Evolutionary conservation across 345 rosid genomes (phyloP), one percentile per base, ranked within the genome.

Genomic region (Hypericum androsaemum): DNA sequence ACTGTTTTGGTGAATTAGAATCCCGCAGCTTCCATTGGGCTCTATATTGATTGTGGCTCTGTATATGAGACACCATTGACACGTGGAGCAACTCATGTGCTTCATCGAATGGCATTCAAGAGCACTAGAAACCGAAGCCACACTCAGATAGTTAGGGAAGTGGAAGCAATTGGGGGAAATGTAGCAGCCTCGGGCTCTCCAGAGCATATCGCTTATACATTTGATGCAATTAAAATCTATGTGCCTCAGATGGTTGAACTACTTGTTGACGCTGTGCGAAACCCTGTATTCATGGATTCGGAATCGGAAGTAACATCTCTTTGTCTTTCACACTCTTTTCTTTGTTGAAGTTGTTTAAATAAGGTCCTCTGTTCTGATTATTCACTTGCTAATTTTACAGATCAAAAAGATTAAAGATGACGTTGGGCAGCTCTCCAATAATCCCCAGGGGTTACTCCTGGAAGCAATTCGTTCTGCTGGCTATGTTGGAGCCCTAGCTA

Each of bases 251-350:
- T 88, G 98, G 88, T 80, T 8, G 98, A 92, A 65, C 71, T 92
- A 69, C 89, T 84, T 63, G 11, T 84, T 51, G 98, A 88, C 61
- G 76, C 75, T 67, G 96, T 88, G 49, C 81, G 96, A 62, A 84
- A 92, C 63, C 96, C 96, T 50, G 82, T 70, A 58, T 92, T 92
- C 79, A 63, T 92, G 62, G 97, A 85, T 59, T 92, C 95, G 95
- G 94, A 88, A 69, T 92, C 62, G 67, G 80, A 81, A 88, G 54
- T 51, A 51, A 35, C n/a, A 37, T 36, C 7, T n/a, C 38, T 12
- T 40, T 11, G 7, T 36, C 38, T 10, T 2, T 51, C 7, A 10
- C 10, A 41, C 37, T 10, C 14, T n/a, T 17, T 51, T 12, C 7
- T 3, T 36, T 37, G 12, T 37, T 37, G n/a, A 51, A 13, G 12